phyloP scores from a whole-genome alignment of 257 asterid species.

The Paraleonurus japonicus region DNA sequence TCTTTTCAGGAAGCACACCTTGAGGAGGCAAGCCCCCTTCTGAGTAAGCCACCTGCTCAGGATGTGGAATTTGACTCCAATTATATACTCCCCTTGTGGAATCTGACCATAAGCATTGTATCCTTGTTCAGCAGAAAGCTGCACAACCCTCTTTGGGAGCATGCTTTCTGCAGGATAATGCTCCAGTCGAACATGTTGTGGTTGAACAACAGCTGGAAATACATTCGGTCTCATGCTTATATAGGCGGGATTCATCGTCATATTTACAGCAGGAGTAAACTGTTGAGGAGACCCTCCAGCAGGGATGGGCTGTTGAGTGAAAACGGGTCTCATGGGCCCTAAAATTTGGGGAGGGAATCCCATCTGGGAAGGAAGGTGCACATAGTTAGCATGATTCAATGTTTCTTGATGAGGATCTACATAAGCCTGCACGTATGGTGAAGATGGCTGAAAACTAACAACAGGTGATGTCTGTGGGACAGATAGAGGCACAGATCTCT shows the following conservation, averaged over 20 bases:
- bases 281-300: conserved; percentile 56
- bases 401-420: conserved; percentile 62
- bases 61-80: conserved; percentile 66
- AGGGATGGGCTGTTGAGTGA: conserved; percentile 49
- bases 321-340: conserved; percentile 55
- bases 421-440: conserved; percentile 55
- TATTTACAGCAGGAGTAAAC: conserved; percentile 56
- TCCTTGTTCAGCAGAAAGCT: conserved; percentile 59
- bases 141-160: conserved; percentile 55
- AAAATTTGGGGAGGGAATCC: conserved; percentile 64
- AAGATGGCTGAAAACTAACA: conserved; percentile 44
- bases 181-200: conserved; percentile 60
- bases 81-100: conserved; percentile 52
- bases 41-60: conserved; percentile 44
- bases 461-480: conserved; percentile 45
- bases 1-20: conserved; percentile 38
- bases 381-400: conserved; percentile 44
- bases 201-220: conserved; percentile 45
- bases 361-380: conserved; percentile 62
- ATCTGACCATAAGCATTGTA: conserved; percentile 47
- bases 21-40: conserved; percentile 45
- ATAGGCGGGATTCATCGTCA: conserved; percentile 65
- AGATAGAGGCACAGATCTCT: conserved; percentile 44
- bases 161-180: conserved; percentile 56
- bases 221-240: conserved; percentile 53